phyloP scores from a whole-genome alignment of 306 rosid species.

The Rubus parviflorus region DNA sequence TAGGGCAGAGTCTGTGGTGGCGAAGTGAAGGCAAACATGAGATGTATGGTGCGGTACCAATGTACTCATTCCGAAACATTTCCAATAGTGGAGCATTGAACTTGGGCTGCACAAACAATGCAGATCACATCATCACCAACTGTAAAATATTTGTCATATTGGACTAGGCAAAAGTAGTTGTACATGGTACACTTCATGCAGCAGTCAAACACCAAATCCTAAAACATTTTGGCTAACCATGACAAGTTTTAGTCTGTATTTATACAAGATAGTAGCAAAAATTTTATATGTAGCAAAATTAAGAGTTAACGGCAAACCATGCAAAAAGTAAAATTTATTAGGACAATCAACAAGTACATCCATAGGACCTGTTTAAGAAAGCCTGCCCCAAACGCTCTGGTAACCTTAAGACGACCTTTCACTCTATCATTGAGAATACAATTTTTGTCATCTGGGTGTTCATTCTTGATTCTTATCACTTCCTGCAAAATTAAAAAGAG shows the following conservation, averaged over 20 bases:
- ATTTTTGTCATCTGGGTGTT: slow-evolving; percentile 87
- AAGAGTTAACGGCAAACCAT: neutral
- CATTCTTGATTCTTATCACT: slow-evolving; percentile 79
- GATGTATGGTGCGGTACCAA: slow-evolving; percentile 90
- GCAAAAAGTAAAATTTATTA: slow-evolving; percentile 13
- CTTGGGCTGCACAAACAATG: slow-evolving; percentile 75
- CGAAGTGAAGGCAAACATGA: slow-evolving; percentile 91
- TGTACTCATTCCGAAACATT: slow-evolving; percentile 92
- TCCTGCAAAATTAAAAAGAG: slow-evolving; percentile 56
- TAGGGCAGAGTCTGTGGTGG: slow-evolving; percentile 79
- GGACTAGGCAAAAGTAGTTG: neutral
- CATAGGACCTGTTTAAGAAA: slow-evolving; percentile 82
- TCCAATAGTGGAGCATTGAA: slow-evolving; percentile 84
- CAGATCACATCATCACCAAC: slow-evolving; percentile 27
- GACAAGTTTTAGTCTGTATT: neutral
- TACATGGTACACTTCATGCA: neutral
- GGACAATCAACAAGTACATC: slow-evolving; percentile 17
- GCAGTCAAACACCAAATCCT: slow-evolving; percentile 6
- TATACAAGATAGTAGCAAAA: neutral
- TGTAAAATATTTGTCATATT: slow-evolving; percentile 9
- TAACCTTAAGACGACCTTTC: slow-evolving; percentile 95
- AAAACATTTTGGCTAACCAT: neutral
- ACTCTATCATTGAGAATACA: slow-evolving; percentile 93
- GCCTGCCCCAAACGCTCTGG: slow-evolving; percentile 98
- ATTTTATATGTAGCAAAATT: neutral